Evolutionary conservation across 805 yeast species (phyloP), one percentile per base, ranked within the genome.

Genomic region (Danielia reshetovae): DNA sequence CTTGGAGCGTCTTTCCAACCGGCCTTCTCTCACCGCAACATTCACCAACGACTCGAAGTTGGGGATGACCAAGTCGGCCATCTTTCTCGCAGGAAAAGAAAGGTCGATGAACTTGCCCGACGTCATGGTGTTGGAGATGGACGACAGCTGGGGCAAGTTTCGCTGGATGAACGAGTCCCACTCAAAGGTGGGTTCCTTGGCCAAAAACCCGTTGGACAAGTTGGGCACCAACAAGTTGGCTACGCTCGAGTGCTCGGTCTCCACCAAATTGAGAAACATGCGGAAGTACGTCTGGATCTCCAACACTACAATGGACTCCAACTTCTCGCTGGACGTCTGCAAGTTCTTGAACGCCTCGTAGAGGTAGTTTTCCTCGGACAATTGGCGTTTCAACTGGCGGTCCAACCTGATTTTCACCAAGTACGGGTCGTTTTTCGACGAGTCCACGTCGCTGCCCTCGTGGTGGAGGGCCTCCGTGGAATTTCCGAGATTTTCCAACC

Each of bases 291-390:
- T 80, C 65, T 93, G 97, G 37, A 93, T 69, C 57, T 89, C 96
- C 56, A 78, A 70, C 23, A 83, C 86, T 15, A 93, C 93, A 41
- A 87, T 90, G 49, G 84, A 79, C 45, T 67, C 98, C 43, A 93
- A 72, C 54, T 88, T 93, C 38, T 81, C 79, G 32, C 95, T 96
- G 1, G 96, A 82, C 24, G 77, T 76, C 64, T 90, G 95, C 46
- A 89, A 71, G 59, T 90, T 89, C 46, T 79, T 70, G 56, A 75
- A 90, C 0, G 97, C 96, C 56, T 89, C 96, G 53, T 87, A 86
- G 30, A 90, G 67, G 51, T 80, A 83, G 59, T 82, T 83, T 57
- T 90, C 97, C 59, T 87, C 96, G 13, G 72, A 71, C 29, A 90
- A 59, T 56, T 87, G 96, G 46, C 73, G 75, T 49, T 74, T 80